Base-by-base conservation (phyloP, 2,329 filamentous ascomycete genomes). In the Claviceps sp. region DNA sequence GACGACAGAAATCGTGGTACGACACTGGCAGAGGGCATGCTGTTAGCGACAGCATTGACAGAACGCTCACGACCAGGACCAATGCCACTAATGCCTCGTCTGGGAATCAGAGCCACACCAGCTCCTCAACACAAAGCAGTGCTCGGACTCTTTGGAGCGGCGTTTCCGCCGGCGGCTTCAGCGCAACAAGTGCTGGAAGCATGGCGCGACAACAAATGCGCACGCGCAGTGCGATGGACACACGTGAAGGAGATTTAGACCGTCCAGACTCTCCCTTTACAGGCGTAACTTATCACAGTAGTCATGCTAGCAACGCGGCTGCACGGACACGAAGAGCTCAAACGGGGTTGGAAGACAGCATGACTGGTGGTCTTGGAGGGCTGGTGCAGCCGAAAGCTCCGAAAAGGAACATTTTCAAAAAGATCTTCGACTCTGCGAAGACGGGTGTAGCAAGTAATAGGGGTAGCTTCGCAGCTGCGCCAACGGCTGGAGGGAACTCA, bases 121-220 rank as follows among this genome's bases (percentile, higher is more conserved):
- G 86, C 57, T 80, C 77, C 42, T 87, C 84, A 57, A 90, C 86
- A 1, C 81, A 87, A 59, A 82, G 81, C 64, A 96, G 89, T 16
- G 82, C 84, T 59, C 81, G 85, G 60, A 97, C 88, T 61, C 68
- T 98, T 44, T 96, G 96, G 91, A 97, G 91, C 65, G 93, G 91
- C 3, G 77, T 81, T 50, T 97, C 93, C 50, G 93, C 93, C 0
- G 84, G 90, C 49, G 91, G 80, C 13, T 89, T 96, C 68, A 97
- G 91, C 65, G 87, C 89, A 49, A 97, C 93, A 16, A 97, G 93
- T 68, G 93, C 93, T 16, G 93, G 90, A 51, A 97, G 91, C 68
- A 81, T 94, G 57, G 90, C 89, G 34, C 81, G 90, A 55, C 86
- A 87, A 62, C 85, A 84, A 62, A 68, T 75, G 58, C 64, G 83